Evolutionary conservation across 106 monocot species (phyloP), one percentile per base, ranked within the genome.

Genomic region (Phalaenopsis aphrodite): DNA sequence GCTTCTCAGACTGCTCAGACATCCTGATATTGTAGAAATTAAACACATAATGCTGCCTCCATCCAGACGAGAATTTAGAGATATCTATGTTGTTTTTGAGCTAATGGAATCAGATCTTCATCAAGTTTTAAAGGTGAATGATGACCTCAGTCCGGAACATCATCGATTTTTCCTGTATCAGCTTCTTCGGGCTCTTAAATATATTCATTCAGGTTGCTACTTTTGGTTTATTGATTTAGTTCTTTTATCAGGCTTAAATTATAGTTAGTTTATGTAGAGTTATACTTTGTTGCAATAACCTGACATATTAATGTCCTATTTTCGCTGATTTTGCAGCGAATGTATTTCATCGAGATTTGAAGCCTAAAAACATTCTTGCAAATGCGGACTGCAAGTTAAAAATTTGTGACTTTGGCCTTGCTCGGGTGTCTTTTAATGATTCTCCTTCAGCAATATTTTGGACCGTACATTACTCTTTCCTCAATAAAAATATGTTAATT

Each of bases 11-110:
- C 80, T 92, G 47, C 87, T 92, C 46, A 77, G 84, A 5, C 92
- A 92, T 76, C 89, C 92, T 41, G 87, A 92, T 77, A 84, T 92
- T 48, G 92, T 92, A 23, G 89, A 88, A 75, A 92, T 92, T 61
- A 92, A 89, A 81, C 92, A 92, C 67, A 90, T 92, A 37, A 89
- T 92, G 89, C 87, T 92, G 69, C 92, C 92, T 77, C 92, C 92
- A 56, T 89, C 84, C 37, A 38, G 92, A 45, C 84, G 89, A 65
- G 92, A 92, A 65, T 92, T 92, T 55, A 92, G 79, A 61, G 92
- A 92, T 85, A 89, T 92, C 65, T 92, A 89, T 85, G 89, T 92
- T 83, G 92, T 92, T 82, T 92, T 92, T 42, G 92, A 92, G 82
- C 82, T 92, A 64, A 92, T 92, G 92, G 92, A 92, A 43, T 89